Percentiles rank a stretch among this genome's conserved stretches.
These are phyloP conservation scores for Lipomyces chichibuensis DNA, from an alignment of 805 yeast species.

Conservation along the genomic window DNA sequence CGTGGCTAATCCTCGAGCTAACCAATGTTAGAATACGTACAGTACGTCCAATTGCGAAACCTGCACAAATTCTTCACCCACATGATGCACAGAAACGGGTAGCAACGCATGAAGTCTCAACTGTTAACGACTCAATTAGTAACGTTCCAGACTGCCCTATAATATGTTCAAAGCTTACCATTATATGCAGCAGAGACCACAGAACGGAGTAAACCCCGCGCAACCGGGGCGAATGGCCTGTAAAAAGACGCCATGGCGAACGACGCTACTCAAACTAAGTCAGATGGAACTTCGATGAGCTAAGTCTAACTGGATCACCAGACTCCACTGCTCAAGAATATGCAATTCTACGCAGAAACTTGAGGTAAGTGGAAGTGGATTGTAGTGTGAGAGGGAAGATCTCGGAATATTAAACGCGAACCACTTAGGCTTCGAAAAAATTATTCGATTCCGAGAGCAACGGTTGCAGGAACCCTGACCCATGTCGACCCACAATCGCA, in stretches of 20 bases:
- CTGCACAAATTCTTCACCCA: slow-evolving; percentile 2
- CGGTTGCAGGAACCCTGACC: too few species aligned
- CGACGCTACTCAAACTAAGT: background rate
- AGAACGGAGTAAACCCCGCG: slow-evolving; percentile 26
- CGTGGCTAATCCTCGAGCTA: slow-evolving; percentile 50
- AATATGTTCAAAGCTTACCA: slow-evolving; percentile 10
- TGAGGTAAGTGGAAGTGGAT: background rate
- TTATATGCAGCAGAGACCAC: slow-evolving; percentile 20
- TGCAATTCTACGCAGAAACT: background rate
- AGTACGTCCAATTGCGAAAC: background rate
- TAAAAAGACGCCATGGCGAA: slow-evolving; percentile 22
- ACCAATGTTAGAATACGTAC: background rate
- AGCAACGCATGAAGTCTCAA: slow-evolving; percentile 17
- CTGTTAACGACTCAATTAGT: slow-evolving; percentile 15
- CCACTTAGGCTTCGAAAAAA: background rate
- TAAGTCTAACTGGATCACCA: background rate
- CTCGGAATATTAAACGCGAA: background rate
- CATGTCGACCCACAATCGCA: too few species aligned
- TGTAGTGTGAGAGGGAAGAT: background rate
- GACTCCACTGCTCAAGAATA: background rate
- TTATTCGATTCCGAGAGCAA: background rate
- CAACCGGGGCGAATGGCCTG: slow-evolving; percentile 27
- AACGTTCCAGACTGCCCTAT: background rate
- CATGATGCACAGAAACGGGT: slow-evolving; percentile 11
- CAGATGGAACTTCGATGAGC: background rate